Evolutionary conservation across 2,329 filamentous ascomycete species (phyloP).

Genomic region (Penicillium digitatum): DNA sequence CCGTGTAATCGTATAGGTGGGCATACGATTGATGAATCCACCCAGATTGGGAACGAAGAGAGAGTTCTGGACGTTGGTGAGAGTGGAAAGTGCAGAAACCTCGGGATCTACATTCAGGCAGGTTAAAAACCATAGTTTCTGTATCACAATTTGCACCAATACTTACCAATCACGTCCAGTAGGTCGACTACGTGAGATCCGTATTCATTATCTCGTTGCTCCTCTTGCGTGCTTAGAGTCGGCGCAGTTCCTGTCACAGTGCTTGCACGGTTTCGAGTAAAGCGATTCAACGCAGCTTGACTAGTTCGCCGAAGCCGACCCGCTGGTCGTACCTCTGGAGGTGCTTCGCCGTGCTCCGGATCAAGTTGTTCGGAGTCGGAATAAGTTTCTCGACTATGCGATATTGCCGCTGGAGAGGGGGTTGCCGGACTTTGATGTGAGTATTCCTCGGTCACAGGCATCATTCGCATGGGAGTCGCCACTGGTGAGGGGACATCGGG

Average conservation of each 20-base stretch:
- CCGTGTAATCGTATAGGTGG: constrained; percentile 69
- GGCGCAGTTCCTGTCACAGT: constrained; percentile 27
- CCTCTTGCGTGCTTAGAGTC: constrained; percentile 8
- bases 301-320: constrained; percentile 34
- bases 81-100: constrained; percentile 73
- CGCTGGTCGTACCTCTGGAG: constrained; percentile 14
- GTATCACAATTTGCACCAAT: background rate
- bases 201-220: constrained; percentile 47
- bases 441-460: constrained; percentile 34
- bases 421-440: constrained; percentile 18
- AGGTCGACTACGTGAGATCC: constrained; percentile 62
- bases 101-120: constrained; percentile 63
- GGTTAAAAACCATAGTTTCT: constrained; percentile 14
- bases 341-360: constrained; percentile 13
- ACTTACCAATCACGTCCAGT: constrained; percentile 64
- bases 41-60: constrained; percentile 82
- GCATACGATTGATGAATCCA: constrained; percentile 67
- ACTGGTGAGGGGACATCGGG: constrained; percentile 21
- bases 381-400: background rate
- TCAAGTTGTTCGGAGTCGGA: constrained; percentile 6
- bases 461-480: constrained; percentile 29
- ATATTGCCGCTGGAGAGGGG: constrained; percentile 2
- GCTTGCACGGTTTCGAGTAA: constrained; percentile 34
- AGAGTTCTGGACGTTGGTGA: constrained; percentile 87
- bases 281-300: constrained; percentile 28